phyloP scores from a whole-genome alignment of 345 rosid genomes.

The Cardiospermum halicacabum region DNA sequence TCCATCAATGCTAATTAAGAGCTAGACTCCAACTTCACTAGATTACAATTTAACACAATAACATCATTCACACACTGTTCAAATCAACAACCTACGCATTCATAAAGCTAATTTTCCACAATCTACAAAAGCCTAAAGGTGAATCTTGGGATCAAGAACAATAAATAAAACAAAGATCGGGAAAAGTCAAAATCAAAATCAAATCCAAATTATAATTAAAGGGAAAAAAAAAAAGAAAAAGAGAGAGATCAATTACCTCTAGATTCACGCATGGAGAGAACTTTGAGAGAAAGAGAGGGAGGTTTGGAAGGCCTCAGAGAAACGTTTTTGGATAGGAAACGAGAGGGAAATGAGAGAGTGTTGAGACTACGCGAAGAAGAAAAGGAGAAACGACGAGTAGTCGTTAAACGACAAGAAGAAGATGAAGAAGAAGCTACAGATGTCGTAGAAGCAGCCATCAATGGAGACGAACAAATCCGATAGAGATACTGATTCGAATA shows the following conservation, averaged over 20 bases:
- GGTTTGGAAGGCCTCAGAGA: constrained; percentile 15
- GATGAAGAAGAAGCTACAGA: background rate
- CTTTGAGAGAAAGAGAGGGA: constrained; percentile 23
- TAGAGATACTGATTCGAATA: background rate
- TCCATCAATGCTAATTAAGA: background rate
- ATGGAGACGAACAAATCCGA: background rate
- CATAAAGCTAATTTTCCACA: background rate
- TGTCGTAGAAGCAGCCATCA: constrained; percentile 26
- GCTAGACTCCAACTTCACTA: background rate
- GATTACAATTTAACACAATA: background rate
- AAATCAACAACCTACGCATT: background rate
- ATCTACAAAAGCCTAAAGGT: background rate
- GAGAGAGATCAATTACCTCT: constrained; percentile 29
- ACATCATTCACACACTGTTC: constrained; percentile 3
- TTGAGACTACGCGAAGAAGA: background rate
- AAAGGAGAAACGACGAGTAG: constrained; percentile 6
- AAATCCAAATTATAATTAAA: background rate
- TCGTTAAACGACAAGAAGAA: constrained; percentile 7
- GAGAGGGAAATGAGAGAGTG: constrained; percentile 32
- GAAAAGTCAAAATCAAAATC: background rate
- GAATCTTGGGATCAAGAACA: no score
- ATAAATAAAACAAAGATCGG: background rate
- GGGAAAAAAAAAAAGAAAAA: background rate
- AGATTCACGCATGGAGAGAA: constrained; percentile 28
- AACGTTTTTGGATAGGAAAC: constrained; percentile 17